A percentile compares a stretch with the other conserved stretches of the same genome.
These are phyloP conservation scores for Suillus ampliporus DNA, from an alignment of 768 basidiomycete species.

Conservation along the genomic window DNA sequence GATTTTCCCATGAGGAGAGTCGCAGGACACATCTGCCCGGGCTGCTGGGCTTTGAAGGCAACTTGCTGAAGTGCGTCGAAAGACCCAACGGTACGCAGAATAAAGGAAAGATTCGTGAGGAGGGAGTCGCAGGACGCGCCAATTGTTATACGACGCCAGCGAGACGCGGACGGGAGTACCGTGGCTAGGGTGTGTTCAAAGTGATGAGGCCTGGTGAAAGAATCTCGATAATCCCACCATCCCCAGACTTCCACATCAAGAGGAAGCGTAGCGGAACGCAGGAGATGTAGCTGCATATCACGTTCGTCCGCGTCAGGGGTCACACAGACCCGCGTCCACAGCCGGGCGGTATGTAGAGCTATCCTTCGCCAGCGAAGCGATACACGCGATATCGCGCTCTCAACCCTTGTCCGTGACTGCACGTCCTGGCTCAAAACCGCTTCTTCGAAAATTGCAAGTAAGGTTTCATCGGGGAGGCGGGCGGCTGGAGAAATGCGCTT, in stretches of 20 bases:
- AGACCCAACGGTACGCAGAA: slow-evolving; percentile 24
- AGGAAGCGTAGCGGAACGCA: slow-evolving; percentile 4
- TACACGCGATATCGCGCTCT: slow-evolving; percentile 34
- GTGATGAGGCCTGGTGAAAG: slow-evolving; percentile 23
- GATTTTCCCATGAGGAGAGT: slow-evolving; percentile 29
- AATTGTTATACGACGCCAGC: slow-evolving; percentile 36
- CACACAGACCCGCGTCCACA: slow-evolving; percentile 36
- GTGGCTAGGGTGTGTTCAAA: slow-evolving; percentile 32
- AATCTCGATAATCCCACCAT: slow-evolving; percentile 38
- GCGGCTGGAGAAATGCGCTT: slow-evolving; percentile 36
- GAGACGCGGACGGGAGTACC: slow-evolving; percentile 31
- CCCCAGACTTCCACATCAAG: slow-evolving; percentile 35
- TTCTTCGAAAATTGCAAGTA: slow-evolving; percentile 37
- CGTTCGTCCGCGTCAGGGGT: slow-evolving; percentile 21
- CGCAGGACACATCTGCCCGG: slow-evolving; percentile 34
- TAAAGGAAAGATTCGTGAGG: slow-evolving; percentile 34
- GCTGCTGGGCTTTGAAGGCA: slow-evolving; percentile 34
- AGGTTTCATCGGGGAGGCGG: slow-evolving; percentile 36
- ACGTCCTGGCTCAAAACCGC: slow-evolving; percentile 32
- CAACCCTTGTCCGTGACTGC: slow-evolving; percentile 22
- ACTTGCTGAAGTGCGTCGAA: slow-evolving; percentile 34
- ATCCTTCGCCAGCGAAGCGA: slow-evolving; percentile 39
- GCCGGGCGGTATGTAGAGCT: slow-evolving; percentile 34
- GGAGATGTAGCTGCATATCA: not conserved
- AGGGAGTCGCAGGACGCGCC: slow-evolving; percentile 33